Conservation (phyloP, 352 stramenopile species). For the Phytophthora pini region DNA sequence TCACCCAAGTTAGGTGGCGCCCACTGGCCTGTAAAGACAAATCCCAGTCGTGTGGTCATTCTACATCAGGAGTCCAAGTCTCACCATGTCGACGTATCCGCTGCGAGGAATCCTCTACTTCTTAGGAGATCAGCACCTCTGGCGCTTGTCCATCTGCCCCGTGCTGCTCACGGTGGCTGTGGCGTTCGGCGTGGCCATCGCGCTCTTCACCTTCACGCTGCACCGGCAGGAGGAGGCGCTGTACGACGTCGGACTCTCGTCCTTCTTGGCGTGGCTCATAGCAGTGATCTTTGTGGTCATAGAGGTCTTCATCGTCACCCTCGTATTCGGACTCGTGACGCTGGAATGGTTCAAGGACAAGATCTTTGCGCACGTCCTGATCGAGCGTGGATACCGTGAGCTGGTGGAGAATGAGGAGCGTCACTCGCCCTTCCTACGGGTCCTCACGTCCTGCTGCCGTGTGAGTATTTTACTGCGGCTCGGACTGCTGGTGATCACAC, state of each 20-base stretch:
- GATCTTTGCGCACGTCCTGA: conserved; percentile 61
- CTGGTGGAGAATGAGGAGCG: conserved; percentile 52
- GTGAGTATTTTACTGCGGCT: conserved; percentile 58
- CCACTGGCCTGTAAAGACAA: background rate
- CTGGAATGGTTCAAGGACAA: conserved; percentile 57
- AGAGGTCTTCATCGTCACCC: conserved; percentile 60
- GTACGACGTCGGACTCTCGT: conserved; percentile 41
- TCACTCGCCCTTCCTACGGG: conserved; percentile 47
- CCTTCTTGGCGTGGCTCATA: conserved; percentile 61
- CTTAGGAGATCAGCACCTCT: conserved; percentile 51
- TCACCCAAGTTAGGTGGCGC: background rate
- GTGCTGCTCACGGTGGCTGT: conserved; percentile 59
- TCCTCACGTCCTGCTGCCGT: conserved; percentile 50
- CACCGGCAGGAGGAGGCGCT: conserved; percentile 46
- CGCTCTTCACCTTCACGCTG: conserved; percentile 47
- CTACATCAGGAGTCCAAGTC: conserved; percentile 4
- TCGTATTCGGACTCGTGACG: conserved; percentile 55
- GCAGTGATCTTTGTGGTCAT: conserved; percentile 56
- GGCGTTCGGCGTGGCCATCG: conserved; percentile 43
- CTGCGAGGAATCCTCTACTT: conserved; percentile 52
- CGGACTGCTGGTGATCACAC: conserved; percentile 51
- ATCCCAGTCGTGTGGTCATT: conserved; percentile 9
- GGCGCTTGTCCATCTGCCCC: conserved; percentile 50
- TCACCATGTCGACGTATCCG: conserved; percentile 51
- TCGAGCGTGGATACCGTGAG: conserved; percentile 43